phyloP scores from a whole-genome alignment of 768 basidiomycete species.

The Dacryopinax spathularia region DNA sequence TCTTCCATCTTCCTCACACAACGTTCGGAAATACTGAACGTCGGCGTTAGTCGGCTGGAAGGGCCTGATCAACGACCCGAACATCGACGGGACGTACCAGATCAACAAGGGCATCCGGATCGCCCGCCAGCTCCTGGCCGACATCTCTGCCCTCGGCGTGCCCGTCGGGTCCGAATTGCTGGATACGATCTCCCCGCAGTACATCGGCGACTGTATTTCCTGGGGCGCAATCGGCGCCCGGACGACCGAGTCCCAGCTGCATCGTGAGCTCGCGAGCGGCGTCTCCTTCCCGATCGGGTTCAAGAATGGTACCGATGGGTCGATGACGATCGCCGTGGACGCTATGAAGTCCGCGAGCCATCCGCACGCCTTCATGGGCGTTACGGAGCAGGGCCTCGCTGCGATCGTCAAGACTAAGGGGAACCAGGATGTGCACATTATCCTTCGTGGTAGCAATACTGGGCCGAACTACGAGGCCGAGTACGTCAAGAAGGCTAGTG shows the following conservation, averaged over 20 bases:
- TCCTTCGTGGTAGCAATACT: constrained; percentile 80
- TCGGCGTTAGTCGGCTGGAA: constrained; percentile 37
- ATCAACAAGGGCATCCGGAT: constrained; percentile 94
- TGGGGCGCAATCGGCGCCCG: constrained; percentile 97
- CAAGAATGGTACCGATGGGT: constrained; percentile 97
- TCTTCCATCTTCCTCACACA: background rate
- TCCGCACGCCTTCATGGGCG: constrained; percentile 89
- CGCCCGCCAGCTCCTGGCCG: constrained; percentile 77
- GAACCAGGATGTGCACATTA: constrained; percentile 79
- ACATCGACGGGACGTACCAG: constrained; percentile 85
- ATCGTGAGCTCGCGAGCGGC: constrained; percentile 90
- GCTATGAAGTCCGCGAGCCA: constrained; percentile 87
- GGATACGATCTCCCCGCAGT: constrained; percentile 73
- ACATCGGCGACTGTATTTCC: constrained; percentile 56
- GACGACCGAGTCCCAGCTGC: constrained; percentile 94
- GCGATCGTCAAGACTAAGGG: constrained; percentile 86
- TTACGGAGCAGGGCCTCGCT: constrained; percentile 48
- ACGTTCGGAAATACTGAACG: background rate
- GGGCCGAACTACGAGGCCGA: constrained; percentile 81
- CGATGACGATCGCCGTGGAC: constrained; percentile 79
- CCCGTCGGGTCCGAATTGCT: constrained; percentile 92
- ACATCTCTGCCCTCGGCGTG: constrained; percentile 76
- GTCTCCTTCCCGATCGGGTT: constrained; percentile 95
- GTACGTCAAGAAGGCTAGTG: constrained; percentile 49
- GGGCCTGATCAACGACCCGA: constrained; percentile 87